Evolutionary conservation across 2,329 filamentous ascomycete species (phyloP).

Genomic region (Pseudogymnoascus destructans): DNA sequence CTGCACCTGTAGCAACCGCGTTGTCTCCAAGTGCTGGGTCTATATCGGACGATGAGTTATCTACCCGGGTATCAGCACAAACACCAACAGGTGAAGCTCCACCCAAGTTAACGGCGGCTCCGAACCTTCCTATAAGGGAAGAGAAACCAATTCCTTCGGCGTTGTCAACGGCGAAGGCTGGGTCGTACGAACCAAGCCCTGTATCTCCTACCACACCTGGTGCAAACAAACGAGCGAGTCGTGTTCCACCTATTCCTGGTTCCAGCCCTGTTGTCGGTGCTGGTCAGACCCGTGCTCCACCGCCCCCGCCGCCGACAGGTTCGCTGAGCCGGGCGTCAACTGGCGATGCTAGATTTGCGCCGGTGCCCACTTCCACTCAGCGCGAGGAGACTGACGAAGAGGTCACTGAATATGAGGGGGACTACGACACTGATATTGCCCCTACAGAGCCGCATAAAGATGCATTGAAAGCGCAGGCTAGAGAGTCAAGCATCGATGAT

Average conservation of each 20-base stretch:
- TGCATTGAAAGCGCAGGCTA: constrained; percentile 68
- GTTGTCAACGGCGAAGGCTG: constrained; percentile 30
- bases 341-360: constrained; percentile 36
- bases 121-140: constrained; percentile 34
- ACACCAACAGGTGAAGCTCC: constrained; percentile 30
- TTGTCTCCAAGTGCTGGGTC: constrained; percentile 64
- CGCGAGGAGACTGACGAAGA: constrained; percentile 59
- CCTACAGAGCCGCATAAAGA: constrained; percentile 91
- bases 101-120: constrained; percentile 28
- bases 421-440: constrained; percentile 95
- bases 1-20: constrained; percentile 39
- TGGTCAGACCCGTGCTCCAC: constrained; percentile 47
- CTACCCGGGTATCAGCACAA: constrained; percentile 35
- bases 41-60: constrained; percentile 80
- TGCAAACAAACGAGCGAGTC: constrained; percentile 39
- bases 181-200: constrained; percentile 27
- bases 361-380: constrained; percentile 32
- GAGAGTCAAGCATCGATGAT: constrained; percentile 65
- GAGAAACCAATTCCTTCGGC: constrained; percentile 30
- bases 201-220: constrained; percentile 29
- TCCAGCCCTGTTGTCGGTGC: constrained; percentile 33
- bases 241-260: constrained; percentile 48
- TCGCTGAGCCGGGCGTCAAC: constrained; percentile 45
- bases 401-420: constrained; percentile 87
- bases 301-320: constrained; percentile 45